Evolutionary conservation across 768 basidiomycete species (phyloP).

Genomic region (Panaeolus papilionaceus): DNA sequence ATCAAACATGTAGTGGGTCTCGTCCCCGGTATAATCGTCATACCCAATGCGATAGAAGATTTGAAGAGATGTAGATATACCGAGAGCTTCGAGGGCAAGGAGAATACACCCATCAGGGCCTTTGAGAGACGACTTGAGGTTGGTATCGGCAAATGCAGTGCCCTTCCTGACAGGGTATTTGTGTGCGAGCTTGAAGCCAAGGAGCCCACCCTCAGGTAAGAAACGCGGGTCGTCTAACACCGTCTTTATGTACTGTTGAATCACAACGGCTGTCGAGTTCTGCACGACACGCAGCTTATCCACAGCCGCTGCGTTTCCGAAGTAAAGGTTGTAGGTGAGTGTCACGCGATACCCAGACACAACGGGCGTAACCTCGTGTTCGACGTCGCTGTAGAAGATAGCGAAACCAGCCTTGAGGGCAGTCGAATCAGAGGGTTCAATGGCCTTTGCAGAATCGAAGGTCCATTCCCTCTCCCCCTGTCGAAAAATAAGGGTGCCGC

Average conservation of each 20-base stretch:
- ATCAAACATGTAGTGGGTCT: too few relatives aligned
- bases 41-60: too few relatives aligned
- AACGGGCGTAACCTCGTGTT: conserved; percentile 45
- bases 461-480: conserved; percentile 35
- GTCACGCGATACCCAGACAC: conserved; percentile 46
- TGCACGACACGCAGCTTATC: not conserved
- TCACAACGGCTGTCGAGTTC: not conserved
- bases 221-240: conserved; percentile 6
- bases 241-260: conserved; percentile 16
- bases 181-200: conserved; percentile 25
- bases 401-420: conserved; percentile 37
- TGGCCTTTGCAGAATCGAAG: conserved; percentile 38
- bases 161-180: too few relatives aligned
- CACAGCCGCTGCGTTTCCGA: not conserved
- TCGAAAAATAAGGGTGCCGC: conserved; percentile 43
- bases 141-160: too few relatives aligned
- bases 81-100: too few relatives aligned
- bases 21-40: too few relatives aligned
- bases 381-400: conserved; percentile 46
- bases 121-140: too few relatives aligned
- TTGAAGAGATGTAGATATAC: too few relatives aligned
- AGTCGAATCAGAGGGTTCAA: conserved; percentile 1
- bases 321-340: conserved; percentile 49
- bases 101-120: too few relatives aligned
- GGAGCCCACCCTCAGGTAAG: conserved; percentile 16